Conservation (phyloP, 2,329 filamentous ascomycete genomes). For the Fusarium sp. region DNA sequence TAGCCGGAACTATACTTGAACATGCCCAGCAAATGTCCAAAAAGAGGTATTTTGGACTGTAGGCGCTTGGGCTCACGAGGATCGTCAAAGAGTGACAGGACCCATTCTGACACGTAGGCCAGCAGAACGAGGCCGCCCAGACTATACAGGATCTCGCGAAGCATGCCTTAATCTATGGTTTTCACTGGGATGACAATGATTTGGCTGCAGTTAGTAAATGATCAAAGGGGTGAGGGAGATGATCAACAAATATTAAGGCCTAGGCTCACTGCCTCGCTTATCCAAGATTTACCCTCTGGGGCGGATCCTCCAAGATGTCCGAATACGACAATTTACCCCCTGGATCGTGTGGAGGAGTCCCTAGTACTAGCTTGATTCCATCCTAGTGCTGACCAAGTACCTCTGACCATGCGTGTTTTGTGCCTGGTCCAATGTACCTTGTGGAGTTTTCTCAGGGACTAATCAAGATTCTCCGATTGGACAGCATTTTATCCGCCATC, state of each 20-base stretch:
- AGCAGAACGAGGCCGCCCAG: constrained; percentile 26
- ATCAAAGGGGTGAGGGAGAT: too few species aligned
- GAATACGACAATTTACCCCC: constrained; percentile 27
- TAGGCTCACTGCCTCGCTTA: neutral
- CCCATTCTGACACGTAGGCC: constrained; percentile 38
- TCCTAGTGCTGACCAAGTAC: neutral
- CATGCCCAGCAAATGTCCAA: constrained; percentile 42
- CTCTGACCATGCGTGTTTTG: neutral
- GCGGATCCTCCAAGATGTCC: neutral
- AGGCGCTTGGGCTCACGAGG: constrained; percentile 38
- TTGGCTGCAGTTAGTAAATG: too few species aligned
- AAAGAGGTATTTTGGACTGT: constrained; percentile 30
- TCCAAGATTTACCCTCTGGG: neutral
- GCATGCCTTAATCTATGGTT: constrained; percentile 21
- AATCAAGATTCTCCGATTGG: too few species aligned
- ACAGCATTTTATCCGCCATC: too few species aligned
- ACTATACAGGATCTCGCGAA: constrained; percentile 32
- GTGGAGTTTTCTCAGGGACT: too few species aligned
- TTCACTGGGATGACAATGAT: neutral
- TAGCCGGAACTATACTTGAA: constrained; percentile 33
- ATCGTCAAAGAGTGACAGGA: constrained; percentile 39
- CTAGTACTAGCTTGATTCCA: neutral
- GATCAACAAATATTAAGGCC: neutral
- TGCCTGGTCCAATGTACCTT: too few species aligned
- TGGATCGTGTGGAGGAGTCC: neutral